Evolutionary conservation across 441 rosid genomes (phyloP).

Genomic region (Flueggea neowawraea): DNA sequence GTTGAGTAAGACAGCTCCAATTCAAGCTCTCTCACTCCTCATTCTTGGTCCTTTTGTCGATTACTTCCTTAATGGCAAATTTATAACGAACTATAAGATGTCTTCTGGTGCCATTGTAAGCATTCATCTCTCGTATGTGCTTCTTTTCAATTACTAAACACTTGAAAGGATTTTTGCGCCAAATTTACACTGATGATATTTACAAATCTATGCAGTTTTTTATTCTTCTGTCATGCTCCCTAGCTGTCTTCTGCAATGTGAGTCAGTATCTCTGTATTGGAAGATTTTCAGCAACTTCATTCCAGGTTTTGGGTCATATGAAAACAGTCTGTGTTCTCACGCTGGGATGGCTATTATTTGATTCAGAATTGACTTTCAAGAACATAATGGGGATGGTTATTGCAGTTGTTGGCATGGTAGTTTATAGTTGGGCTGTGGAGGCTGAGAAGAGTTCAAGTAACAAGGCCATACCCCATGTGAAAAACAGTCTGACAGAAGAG

Average conservation of each 20-base stretch:
- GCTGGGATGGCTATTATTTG: conserved; percentile 82
- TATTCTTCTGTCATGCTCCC: conserved; percentile 65
- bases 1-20: conserved; percentile 94
- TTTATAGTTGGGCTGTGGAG: conserved; percentile 89
- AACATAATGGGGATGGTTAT: conserved; percentile 77
- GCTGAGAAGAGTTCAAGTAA: conserved; percentile 40
- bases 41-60: conserved; percentile 84
- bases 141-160: background rate
- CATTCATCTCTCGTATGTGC: background rate
- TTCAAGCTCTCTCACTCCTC: conserved; percentile 90
- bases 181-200: background rate
- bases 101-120: conserved; percentile 76
- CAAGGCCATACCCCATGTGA: conserved; percentile 36
- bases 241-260: conserved; percentile 90
- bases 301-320: conserved; percentile 95
- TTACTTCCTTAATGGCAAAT: conserved; percentile 62
- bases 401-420: conserved; percentile 78
- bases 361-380: conserved; percentile 71
- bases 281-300: conserved; percentile 24
- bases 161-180: background rate
- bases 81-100: conserved; percentile 60
- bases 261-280: conserved; percentile 96
- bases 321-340: conserved; percentile 83
- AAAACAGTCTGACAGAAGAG: conserved; percentile 76
- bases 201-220: conserved; percentile 52